Base-by-base conservation (phyloP, 352 stramenopile species). In the Globisporangium mamillatum region DNA sequence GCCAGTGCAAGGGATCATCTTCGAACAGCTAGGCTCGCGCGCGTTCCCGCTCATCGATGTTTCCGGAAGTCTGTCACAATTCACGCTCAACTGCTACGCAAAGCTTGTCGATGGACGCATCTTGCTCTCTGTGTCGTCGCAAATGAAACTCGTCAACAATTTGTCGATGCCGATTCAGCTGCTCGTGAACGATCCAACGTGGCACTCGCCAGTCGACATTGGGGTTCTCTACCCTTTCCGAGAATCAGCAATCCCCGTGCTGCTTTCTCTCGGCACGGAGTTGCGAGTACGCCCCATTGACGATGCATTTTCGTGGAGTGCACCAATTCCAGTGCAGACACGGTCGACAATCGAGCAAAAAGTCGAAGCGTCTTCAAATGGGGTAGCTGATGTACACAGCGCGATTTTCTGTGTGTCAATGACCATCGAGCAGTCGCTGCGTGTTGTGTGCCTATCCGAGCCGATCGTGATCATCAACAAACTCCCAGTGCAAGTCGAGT, bases 381-480 rank as follows among this genome's bases (percentile, higher is more conserved):
- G 69, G 1, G 67, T 36, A 0, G 38, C 29, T 18, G 68, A 76
- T 41, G 57, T 73, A 4, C 60, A 63, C 14, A 89, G 70, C 34
- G 82, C 86, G 4, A 76, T 91, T 32, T 93, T 94, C 58, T 90
- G 79, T 34, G 86, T 92, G 12, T 74, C 75, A 0, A 81, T 93
- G 70, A 72, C 76, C 12, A 71, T 86, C n/a, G 81, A 90, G 32
- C 84, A 90, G 54, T 89, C 88, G 44, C 66, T 93, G 29, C 82
- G 86, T 1, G 73, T 85, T 22, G 81, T 95, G 22, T 75, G 75
- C 12, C 72, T 95, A 41, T 79, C 75, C 3, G 84, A 95, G 58
- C 85, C 88, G 8, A 80, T 94, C 53, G 77, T 87, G n/a, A 57
- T 95, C 5, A 73, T 93, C 4, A 95, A 95, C 58, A 95, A 95